Percentiles rank a stretch among this genome's conserved stretches.
Evolutionary conservation across 1,284 basidiomycete species (phyloP).

Genomic region (Mrakiaceae sp.): DNA sequence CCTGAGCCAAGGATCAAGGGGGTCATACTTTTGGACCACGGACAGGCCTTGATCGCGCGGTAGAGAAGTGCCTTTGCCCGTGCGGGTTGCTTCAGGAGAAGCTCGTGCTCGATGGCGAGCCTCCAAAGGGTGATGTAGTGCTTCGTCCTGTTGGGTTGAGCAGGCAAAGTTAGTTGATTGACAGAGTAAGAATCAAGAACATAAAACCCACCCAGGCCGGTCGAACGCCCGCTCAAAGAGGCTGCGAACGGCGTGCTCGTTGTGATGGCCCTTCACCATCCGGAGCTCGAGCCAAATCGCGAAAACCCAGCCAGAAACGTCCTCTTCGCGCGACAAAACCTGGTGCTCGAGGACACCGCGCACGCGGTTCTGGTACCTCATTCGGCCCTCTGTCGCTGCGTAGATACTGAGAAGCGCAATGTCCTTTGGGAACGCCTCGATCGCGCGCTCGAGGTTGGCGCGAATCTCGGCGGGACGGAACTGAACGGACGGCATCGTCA

Average conservation of each 20-base stretch:
- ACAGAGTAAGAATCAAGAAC: background rate
- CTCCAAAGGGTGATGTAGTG: constrained; percentile 12
- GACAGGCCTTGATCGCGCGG: constrained; percentile 69
- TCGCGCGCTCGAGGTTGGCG: constrained; percentile 31
- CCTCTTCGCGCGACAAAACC: constrained; percentile 18
- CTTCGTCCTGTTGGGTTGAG: background rate
- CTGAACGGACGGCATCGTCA: constrained; percentile 19
- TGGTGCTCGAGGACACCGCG: constrained; percentile 27
- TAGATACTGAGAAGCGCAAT: constrained; percentile 36
- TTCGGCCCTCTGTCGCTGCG: constrained; percentile 33
- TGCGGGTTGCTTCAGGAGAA: background rate
- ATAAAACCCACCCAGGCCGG: constrained; percentile 22
- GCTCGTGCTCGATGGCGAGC: constrained; percentile 14
- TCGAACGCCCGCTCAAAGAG: constrained; percentile 29
- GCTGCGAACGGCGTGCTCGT: constrained; percentile 24
- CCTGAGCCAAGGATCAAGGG: background rate
- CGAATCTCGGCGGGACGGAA: constrained; percentile 30
- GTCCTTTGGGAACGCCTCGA: constrained; percentile 36
- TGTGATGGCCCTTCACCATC: constrained; percentile 28
- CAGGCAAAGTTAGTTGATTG: background rate
- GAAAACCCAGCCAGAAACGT: constrained; percentile 23
- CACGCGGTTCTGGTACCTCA: constrained; percentile 35
- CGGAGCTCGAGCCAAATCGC: constrained; percentile 33
- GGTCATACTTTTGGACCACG: constrained; percentile 57
- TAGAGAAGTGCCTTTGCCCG: constrained; percentile 65